phyloP scores from a whole-genome alignment of 495 filamentous ascomycete genomes.

The Geopyxis carbonaria region DNA sequence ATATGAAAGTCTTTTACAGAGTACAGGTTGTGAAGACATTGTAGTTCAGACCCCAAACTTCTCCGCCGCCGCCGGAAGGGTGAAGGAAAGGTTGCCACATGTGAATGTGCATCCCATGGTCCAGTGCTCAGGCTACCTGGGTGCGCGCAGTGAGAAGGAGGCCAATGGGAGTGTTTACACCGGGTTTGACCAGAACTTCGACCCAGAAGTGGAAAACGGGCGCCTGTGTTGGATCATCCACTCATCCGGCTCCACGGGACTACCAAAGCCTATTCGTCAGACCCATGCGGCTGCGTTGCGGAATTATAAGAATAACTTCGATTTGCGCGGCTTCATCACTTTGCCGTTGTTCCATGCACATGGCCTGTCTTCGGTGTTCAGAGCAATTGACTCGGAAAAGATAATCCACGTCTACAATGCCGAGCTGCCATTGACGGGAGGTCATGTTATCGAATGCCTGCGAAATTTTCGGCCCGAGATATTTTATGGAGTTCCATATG shows the following conservation, averaged over 20 bases:
- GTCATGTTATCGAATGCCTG: slow-evolving; percentile 32
- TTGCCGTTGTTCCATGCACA: slow-evolving; percentile 41
- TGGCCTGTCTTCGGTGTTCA: slow-evolving; percentile 31
- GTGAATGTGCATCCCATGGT: too few species aligned
- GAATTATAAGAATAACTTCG: too few species aligned
- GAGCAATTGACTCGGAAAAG: slow-evolving; percentile 37
- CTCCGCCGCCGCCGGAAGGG: too few species aligned
- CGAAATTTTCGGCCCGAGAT: slow-evolving; percentile 33
- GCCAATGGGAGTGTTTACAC: slow-evolving; percentile 22
- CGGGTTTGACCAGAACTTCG: too few species aligned
- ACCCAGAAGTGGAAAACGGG: slow-evolving; percentile 26
- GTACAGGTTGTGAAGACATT: slow-evolving; percentile 31
- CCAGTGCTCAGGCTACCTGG: too few species aligned
- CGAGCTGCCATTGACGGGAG: slow-evolving; percentile 37
- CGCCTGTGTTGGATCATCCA: slow-evolving; percentile 35
- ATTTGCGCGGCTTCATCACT: slow-evolving; percentile 36
- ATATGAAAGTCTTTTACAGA: slow-evolving; percentile 36
- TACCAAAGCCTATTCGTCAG: slow-evolving; percentile 35
- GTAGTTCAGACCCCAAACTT: slow-evolving; percentile 30
- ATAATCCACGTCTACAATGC: slow-evolving; percentile 36
- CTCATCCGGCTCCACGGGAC: slow-evolving; percentile 41
- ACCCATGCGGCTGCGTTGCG: slow-evolving; percentile 26
- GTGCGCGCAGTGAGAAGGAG: too few species aligned
- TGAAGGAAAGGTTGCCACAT: too few species aligned
- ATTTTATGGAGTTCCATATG: slow-evolving; percentile 40